Conservation (phyloP, 257 asterid species). For the Solanum lycopersicoides region DNA sequence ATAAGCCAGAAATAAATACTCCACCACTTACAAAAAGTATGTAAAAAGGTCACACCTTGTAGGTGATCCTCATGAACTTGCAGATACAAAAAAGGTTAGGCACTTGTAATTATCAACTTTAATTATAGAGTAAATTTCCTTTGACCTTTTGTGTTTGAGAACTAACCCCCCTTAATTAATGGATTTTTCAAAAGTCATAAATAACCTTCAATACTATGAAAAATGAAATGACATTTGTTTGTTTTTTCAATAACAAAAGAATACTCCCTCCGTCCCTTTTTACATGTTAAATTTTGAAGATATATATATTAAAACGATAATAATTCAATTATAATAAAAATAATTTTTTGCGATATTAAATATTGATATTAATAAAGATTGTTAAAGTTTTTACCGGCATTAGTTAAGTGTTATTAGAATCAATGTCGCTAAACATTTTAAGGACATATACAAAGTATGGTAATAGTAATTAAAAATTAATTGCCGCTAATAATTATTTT, state of each 20-base stretch:
- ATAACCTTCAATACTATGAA: not conserved
- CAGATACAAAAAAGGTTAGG: not conserved
- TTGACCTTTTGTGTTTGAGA: not conserved
- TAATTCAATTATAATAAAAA: no score
- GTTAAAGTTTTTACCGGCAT: no score
- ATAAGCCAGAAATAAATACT: not conserved
- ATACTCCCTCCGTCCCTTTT: no score
- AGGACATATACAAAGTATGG: no score
- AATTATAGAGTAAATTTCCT: not conserved
- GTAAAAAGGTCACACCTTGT: not conserved
- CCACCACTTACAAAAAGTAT: not conserved
- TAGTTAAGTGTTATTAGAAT: no score
- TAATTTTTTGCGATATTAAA: no score
- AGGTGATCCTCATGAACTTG: not conserved
- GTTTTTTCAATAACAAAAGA: not conserved
- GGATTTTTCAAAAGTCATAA: not conserved
- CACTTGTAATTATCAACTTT: not conserved
- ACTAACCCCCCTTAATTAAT: not conserved
- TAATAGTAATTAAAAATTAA: no score
- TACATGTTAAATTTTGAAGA: no score
- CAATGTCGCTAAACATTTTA: accelerated
- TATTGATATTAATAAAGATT: no score
- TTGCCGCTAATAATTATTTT: no score
- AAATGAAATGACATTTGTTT: not conserved
- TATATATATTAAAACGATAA: no score